Base-by-base conservation (phyloP, 2,329 filamentous ascomycete genomes). In the Pseudocercospora cruenta region DNA sequence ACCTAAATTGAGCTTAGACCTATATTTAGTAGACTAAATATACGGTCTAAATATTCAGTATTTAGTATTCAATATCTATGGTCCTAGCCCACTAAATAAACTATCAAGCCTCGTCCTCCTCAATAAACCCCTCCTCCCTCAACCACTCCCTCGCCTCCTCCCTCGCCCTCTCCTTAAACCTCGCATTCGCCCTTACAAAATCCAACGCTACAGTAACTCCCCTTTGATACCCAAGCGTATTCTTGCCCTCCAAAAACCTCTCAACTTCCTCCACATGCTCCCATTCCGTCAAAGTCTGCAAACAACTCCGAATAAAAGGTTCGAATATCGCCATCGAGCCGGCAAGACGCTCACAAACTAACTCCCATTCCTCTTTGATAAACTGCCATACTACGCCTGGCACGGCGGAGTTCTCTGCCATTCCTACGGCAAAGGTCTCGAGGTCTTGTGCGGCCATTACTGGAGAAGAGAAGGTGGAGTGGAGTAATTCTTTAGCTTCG, bases 251-350 rank as follows among this genome's bases (percentile, higher is more conserved):
- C 22, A 65, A 65, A 51, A 65, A 65, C 14, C 3, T 21, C 39
- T 58, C 24, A 5, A 65, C 21, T 21, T 65, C 58, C 4, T 36
- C 22, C 1, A 9, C 36, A 4, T 39, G 26, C 9, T 43, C 58
- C 12, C 14, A n/a, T 4, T 47, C 24, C 1, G 31, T 51, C 22
- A 65, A 65, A 8, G 19, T 55, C 43, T 39, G 31, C 49, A 65
- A 33, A 9, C 39, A 53, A 9, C 51, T n/a, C n/a, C 63, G n/a
- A 10, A 65, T 24, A 8, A 49, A 57, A 24, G 51, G 53, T 7
- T 58, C 58, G n/a, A 62, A 49, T 10, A 57, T 43, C 49, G 63
- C 62, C 62, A 51, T 53, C n/a, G 60, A 63, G 3, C 55, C 58
- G 0, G 24, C 39, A 10, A 65, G 22, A 3, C 51, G 9, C 2